Evolutionary conservation across 148 eudicot species (phyloP), one percentile per base, ranked within the genome.

Genomic region (Hydrangea macrophylla): DNA sequence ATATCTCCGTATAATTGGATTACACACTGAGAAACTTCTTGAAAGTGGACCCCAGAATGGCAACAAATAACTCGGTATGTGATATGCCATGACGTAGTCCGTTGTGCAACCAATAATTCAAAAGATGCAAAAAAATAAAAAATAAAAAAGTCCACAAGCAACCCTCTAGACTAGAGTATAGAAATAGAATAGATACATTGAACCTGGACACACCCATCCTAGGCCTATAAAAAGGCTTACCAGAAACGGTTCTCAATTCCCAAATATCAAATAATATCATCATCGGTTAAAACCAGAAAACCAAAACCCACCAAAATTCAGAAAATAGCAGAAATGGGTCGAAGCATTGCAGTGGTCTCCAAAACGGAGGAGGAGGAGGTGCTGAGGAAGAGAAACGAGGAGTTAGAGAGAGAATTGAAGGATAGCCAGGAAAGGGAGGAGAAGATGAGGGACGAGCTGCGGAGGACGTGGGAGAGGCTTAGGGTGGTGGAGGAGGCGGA

Each of bases 401-500:
- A 84, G 77, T 37, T 89, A 68, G 89, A 89, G 76, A 79, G 71
- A 39, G 89, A 81, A 11, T 10, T 86, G 36, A 76, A 50, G 63
- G 76, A 61, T 75, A 84, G 89, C 12, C 0, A 36, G 2, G 58
- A 64, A 37, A 83, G 90, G 42, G 92, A 89, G 45, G 90, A 86
- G 73, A 69, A 51, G 13, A 80, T 81, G 90, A 82, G 40, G 60
- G 18, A 37, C 39, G 83, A 85, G 59, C 70, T 90, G 3, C 33
- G 33, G 6, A 70, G 10, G 12, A 77, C 71, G 7, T 67, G 60
- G 78, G 42, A 71, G 25, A 75, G 96, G 58, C 76, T 83, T 9
- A 73, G 65, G n/a, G 83, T 89, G 23, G 90, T 88, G 2, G 92
- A 89, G 56, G 92, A 86, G 30, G 96, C 86, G 5, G 96, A 89